Percentiles rank a stretch among this genome's conserved stretches.
Evolutionary conservation across 768 basidiomycete genomes (phyloP).

Genomic region (Lactarius sanguifluus): DNA sequence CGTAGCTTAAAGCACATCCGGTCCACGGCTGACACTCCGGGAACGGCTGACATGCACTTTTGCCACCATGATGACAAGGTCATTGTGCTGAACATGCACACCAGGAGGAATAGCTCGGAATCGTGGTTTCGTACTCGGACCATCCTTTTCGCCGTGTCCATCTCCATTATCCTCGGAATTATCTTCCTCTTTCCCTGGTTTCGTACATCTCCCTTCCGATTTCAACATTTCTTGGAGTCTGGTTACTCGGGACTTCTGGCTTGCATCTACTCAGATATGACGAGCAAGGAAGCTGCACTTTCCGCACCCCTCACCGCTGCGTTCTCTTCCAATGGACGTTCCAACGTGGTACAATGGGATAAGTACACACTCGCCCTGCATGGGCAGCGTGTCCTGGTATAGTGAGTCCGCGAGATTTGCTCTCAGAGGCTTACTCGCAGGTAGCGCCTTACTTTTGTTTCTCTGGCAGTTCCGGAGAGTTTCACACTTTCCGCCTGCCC

Average conservation of each 20-base stretch:
- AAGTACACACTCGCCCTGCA: constrained; percentile 27
- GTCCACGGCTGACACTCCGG: neutral
- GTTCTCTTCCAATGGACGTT: constrained; percentile 24
- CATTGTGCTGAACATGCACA: neutral
- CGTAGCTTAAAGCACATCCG: neutral
- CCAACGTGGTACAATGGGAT: constrained; percentile 29
- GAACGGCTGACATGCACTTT: neutral
- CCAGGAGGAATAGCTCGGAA: neutral
- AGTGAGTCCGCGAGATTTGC: neutral
- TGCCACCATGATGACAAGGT: neutral
- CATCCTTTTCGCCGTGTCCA: neutral
- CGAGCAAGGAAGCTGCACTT: neutral
- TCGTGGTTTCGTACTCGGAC: constrained; percentile 9
- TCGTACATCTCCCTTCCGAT: neutral
- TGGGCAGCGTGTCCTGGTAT: constrained; percentile 24
- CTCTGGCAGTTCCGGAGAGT: constrained; percentile 69
- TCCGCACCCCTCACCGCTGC: neutral
- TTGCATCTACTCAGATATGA: neutral
- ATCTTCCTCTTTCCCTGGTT: neutral
- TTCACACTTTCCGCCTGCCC: constrained; percentile 80
- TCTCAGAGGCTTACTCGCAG: neutral
- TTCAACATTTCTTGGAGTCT: neutral
- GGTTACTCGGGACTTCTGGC: neutral
- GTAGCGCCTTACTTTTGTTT: neutral
- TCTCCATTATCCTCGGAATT: constrained; percentile 4